Base-by-base conservation (phyloP, 2,329 filamentous ascomycete genomes). In the Paramyrothecium roridum region DNA sequence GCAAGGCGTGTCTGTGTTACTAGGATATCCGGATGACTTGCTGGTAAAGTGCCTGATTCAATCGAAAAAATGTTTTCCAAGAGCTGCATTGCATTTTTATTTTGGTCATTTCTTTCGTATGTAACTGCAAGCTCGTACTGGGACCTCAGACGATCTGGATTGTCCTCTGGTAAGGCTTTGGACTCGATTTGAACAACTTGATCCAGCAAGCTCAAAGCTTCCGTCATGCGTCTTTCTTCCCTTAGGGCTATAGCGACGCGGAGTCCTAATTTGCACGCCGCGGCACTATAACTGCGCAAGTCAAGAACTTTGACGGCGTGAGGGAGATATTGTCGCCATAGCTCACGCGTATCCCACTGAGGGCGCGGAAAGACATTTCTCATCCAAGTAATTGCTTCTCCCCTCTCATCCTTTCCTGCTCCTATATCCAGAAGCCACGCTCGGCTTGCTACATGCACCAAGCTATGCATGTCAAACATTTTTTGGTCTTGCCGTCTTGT, bases 401-500 rank as follows among this genome's bases (percentile, higher is more conserved):
- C 19, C 48, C 33, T 50, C 20, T 20, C 23, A 33, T 23, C 3
- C 3, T 47, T 16, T 2, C 19, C 40, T 26, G 16, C 3, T 1
- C 30, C 50, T 12, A 58, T 30, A 8, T 48, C 40, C 46, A 59
- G n/a, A n/a, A 30, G 33, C 72, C 69, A 74, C 8, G 64, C 54
- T 26, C 59, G 52, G 3, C 60, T 66, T 6, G 69, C 71, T 37
- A 69, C 30, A 48, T 75, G 71, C 1, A 76, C 72, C 2, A 75
- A 59, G n/a, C 68, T 61, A 56, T 75, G 73, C 69, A 75, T 74
- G 53, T 75, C 71, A 53, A 65, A 73, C 3, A 65, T 58, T 0
- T 67, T 57, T 8, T 50, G 53, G 2, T 62, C 63, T n/a, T 54
- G 59, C 11, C 65, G 65, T 30, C 52, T 50, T 8, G 51, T 61